Evolutionary conservation across 352 stramenopile species (phyloP).

Genomic region (Pseudoperonospora humuli): DNA sequence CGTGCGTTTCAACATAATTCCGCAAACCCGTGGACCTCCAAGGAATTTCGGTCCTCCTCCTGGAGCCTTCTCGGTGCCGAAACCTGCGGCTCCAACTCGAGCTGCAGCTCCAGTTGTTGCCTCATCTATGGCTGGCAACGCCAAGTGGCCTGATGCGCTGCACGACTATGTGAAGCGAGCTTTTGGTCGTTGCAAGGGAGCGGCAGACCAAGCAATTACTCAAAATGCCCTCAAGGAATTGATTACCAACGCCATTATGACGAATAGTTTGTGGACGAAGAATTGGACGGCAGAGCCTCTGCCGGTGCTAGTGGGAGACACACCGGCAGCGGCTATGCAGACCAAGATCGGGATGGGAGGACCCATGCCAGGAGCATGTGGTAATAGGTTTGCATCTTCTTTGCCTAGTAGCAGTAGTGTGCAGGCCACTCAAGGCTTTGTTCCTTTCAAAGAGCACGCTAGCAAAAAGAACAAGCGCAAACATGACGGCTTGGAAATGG

Average conservation of each 20-base stretch:
- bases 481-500: slow-evolving; percentile 29
- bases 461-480: slow-evolving; percentile 72
- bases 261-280: slow-evolving; percentile 76
- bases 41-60: slow-evolving; percentile 16
- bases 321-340: slow-evolving; percentile 16
- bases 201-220: slow-evolving; percentile 64
- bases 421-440: slow-evolving; percentile 28
- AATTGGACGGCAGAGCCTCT: slow-evolving; percentile 76
- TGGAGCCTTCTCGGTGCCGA: slow-evolving; percentile 6
- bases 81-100: slow-evolving; percentile 4
- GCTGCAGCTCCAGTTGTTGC: slow-evolving; percentile 5
- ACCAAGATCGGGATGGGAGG: slow-evolving; percentile 14
- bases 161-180: slow-evolving; percentile 84
- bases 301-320: slow-evolving; percentile 57
- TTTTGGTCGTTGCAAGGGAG: slow-evolving; percentile 71
- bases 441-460: slow-evolving; percentile 36
- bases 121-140: slow-evolving; percentile 25
- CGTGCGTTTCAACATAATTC: slow-evolving; percentile 39
- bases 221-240: slow-evolving; percentile 75
- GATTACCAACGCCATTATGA: slow-evolving; percentile 81
- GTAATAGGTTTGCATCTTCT: slow-evolving; percentile 15
- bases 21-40: slow-evolving; percentile 8
- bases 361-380: slow-evolving; percentile 6
- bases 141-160: slow-evolving; percentile 77
- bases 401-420: slow-evolving; percentile 22